These are phyloP conservation scores for Lathyrus sativus DNA, from an alignment of 306 rosid genomes.

Conservation along the genomic window DNA sequence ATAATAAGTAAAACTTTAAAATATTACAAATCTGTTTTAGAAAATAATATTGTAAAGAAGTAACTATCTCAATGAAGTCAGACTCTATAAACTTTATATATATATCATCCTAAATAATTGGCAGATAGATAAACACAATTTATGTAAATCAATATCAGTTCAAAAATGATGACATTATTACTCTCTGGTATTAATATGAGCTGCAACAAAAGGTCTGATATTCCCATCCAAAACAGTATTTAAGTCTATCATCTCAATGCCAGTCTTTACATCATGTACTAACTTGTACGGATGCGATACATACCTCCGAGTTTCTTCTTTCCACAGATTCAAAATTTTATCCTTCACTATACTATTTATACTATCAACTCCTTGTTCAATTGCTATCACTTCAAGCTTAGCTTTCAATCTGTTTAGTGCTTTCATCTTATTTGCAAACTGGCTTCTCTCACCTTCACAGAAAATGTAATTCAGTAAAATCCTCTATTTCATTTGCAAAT, in stretches of 20 bases:
- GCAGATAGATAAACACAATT: background rate
- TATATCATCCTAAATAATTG: conserved; percentile 18
- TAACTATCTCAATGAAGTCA: too few species aligned
- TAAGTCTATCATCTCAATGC: conserved; percentile 55
- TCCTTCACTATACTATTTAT: conserved; percentile 53
- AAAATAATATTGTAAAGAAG: too few species aligned
- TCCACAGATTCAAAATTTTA: conserved; percentile 50
- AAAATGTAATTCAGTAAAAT: conserved; percentile 5
- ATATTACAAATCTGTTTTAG: too few species aligned
- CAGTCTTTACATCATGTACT: conserved; percentile 74
- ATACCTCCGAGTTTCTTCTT: conserved; percentile 60
- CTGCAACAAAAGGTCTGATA: conserved; percentile 72
- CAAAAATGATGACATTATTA: background rate
- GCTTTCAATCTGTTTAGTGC: conserved; percentile 77
- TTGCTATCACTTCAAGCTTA: conserved; percentile 64
- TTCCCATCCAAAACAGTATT: conserved; percentile 70
- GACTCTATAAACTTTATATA: too few species aligned
- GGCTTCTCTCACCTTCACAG: conserved; percentile 74
- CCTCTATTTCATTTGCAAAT: background rate
- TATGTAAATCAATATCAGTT: background rate
- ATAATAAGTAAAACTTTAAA: too few species aligned
- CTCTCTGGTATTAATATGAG: conserved; percentile 63
- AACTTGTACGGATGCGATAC: conserved; percentile 54
- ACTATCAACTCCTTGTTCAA: conserved; percentile 61
- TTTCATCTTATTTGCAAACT: conserved; percentile 74